Evolutionary conservation across 192 early-diverging fungal genomes (phyloP).

Genomic region (Coemansia sp.): DNA sequence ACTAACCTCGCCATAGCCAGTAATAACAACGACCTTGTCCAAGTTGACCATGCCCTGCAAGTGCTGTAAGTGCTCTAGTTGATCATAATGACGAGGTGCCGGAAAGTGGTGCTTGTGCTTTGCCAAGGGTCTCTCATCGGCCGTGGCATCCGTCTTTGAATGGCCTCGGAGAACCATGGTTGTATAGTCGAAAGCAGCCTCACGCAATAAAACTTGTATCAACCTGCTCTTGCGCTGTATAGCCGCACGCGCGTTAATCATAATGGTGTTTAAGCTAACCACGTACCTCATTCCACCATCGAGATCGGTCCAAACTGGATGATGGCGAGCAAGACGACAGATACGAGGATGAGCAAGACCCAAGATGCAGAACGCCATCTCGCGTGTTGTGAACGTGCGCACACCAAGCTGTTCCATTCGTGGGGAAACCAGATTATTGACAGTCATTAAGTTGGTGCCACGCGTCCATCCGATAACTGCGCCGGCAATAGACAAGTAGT

Average conservation of each 20-base stretch:
- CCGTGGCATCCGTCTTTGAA: too few species aligned
- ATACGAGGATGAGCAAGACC: constrained; percentile 80
- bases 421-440: constrained; percentile 86
- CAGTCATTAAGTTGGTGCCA: constrained; percentile 91
- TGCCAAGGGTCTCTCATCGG: constrained; percentile 60
- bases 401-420: constrained; percentile 84
- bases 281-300: too few species aligned
- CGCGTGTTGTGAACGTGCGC: constrained; percentile 75
- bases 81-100: constrained; percentile 23
- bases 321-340: constrained; percentile 53
- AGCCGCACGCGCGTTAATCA: too few species aligned
- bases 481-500: constrained; percentile 84
- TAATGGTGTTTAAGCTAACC: too few species aligned
- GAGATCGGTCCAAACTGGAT: constrained; percentile 6
- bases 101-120: constrained; percentile 91
- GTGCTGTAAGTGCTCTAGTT: constrained; percentile 60
- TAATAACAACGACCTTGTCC: too few species aligned
- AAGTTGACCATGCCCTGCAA: too few species aligned
- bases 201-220: too few species aligned
- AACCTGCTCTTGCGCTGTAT: too few species aligned
- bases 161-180: too few species aligned
- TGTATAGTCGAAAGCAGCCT: too few species aligned
- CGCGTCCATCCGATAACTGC: constrained; percentile 98
- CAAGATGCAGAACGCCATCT: constrained; percentile 89
- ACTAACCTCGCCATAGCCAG: too few species aligned